Base-by-base conservation (phyloP, 2,329 filamentous ascomycete genomes). In the Aspergillus fructus region DNA sequence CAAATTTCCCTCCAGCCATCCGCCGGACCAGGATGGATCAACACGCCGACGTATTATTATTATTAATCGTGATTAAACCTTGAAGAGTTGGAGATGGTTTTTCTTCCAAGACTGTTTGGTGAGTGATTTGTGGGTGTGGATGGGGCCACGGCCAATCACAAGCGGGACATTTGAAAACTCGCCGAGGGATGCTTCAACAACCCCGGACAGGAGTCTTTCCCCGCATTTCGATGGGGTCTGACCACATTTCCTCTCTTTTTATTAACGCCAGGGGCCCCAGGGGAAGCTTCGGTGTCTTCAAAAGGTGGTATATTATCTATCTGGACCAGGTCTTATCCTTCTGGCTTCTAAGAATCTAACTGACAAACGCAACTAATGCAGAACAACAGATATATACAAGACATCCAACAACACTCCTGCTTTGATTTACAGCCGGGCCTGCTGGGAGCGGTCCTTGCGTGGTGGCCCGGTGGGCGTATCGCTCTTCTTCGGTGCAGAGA, bases 401-500 rank as follows among this genome's bases (percentile, higher is more conserved):
- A 55, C 21, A 40, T 23, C 19, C 45, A 47, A 45, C 41, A 24
- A 30, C 30, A 49, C 33, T 19, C 39, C 50, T 19, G 23, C 45
- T 33, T 11, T 27, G 54, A 49, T 54, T 59, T 67, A 74, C 53
- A 74, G 62, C 47, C 27, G 27, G 43, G 45, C 45, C 15, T 34
- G 30, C 30, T 53, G 41, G 5, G 51, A 42, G 17, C 40, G 42
- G 40, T 53, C 19, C 13, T 42, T 30, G 11, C 66, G 64, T 30
- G 50, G 54, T 5, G 66, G 65, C 13, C 68, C 71, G 27, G 67
- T 71, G 17, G 71, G 57, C 43, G 57, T 63, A 48, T 74, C 68
- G 47, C 76, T 79, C 79, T 85, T 85, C 78, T 84, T 84, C 1
- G 83, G 83, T 23, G 83, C 83, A 53, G 78, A 78, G 55, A 78